Evolutionary conservation across 73 alveolate genomes (phyloP), one percentile per base, ranked within the genome.

Genomic region (Durusdinium trenchii): DNA sequence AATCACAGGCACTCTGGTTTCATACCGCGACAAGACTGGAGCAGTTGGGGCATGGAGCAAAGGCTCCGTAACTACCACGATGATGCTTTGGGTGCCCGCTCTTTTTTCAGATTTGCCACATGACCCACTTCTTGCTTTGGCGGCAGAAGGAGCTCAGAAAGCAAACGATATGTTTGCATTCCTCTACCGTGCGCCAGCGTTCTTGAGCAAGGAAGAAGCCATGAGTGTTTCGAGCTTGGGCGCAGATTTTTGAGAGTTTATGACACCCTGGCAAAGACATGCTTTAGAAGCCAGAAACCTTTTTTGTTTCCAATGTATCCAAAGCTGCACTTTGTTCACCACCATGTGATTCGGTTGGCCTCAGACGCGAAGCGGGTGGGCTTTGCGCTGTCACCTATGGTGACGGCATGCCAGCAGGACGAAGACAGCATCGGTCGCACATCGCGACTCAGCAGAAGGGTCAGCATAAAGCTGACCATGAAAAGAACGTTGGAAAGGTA

Each of bases 41-140:
- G 60, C 43, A 14, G 2, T 4, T 3, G 97, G 97, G 3, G 45
- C 61, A 3, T 91, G 97, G 97, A 52, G 50, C 89, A 91, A 91
- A 48, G 97, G 97, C 35, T 48, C 69, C 3, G 40, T 89, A 52
- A 89, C 96, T 0, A 32, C 86, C 36, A 52, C 26, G 43, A 26
- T 89, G 7, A 26, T 75, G 69, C 78, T 43, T 36, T 89, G 96
- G 96, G 3, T 89, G 26, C 40, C 43, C 28, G 1, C 42, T 36
- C 7, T 64, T 2, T 51, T 89, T 10, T 2, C 46, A 12, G 54
- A 38, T 1, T 0, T 30, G 9, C 38, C 42, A 3, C 10, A 0
- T 1, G 54, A 10, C 45, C 71, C 71, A 12, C 20, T 9, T 2
- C 28, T 89, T 6, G 51, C 28, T 1, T 0, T 43, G 36, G 51